Evolutionary conservation across 1,284 basidiomycete species (phyloP), one percentile per base, ranked within the genome.

Genomic region (Ustanciosporium gigantosporum): DNA sequence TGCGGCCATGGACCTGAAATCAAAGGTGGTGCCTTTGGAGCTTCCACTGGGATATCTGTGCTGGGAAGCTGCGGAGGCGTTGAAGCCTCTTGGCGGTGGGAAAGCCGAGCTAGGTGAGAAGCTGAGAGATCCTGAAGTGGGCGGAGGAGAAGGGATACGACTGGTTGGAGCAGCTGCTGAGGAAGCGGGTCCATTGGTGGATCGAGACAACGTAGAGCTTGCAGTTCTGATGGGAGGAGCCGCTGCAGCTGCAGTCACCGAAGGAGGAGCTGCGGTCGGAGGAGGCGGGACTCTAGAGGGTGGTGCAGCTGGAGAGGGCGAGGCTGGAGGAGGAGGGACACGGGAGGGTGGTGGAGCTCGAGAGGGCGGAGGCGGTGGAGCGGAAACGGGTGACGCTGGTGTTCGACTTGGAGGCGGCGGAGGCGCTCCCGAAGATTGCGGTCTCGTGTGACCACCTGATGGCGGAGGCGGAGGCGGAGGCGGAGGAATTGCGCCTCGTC

Each of bases 361-460:
- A 87, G 36, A 83, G 80, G 43, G 83, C 82, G 60, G 88, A 89
- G 60, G 81, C 93, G 21, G 80, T 79, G 35, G 83, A 84, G 61
- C 83, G 85, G 74, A 82, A 85, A 47, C 85, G 84, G 73, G 83
- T 86, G 66, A 83, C 89, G 67, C 84, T 84, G 66, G 37, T 41
- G 20, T 81, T 89, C 59, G 88, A 89, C 23, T 84, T 83, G 38
- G 87, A 88, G 74, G 89, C 91, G 76, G 87, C 89, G 16, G 90
- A 91, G 79, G 37, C 11, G 36, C 34, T 5, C 31, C 35, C n/a
- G 44, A 34, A 24, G 37, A 64, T 40, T 8, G 22, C n/a, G 34
- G 31, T 14, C 46, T 36, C 17, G 45, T 64, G 62, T 76, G 59
- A 66, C 41, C 46, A 5, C 46, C 39, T 15, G 36, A 15, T 2